phyloP scores from a whole-genome alignment of 495 filamentous ascomycete genomes.

The Tuber indicum region DNA sequence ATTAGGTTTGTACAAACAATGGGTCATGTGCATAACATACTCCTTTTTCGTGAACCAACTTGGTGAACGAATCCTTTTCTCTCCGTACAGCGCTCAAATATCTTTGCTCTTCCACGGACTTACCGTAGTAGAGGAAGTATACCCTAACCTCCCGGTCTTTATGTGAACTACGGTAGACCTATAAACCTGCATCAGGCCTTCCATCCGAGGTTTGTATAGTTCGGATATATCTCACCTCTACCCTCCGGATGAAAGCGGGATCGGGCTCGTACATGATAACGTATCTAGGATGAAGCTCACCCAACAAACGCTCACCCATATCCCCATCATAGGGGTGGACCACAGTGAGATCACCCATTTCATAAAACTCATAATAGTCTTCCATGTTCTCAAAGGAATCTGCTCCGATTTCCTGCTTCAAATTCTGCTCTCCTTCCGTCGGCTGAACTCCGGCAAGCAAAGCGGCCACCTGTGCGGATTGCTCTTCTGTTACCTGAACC shows the following conservation, averaged over 20 bases:
- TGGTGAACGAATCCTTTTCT: conserved; percentile 93
- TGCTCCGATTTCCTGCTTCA: conserved; percentile 66
- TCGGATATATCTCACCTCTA: conserved; percentile 51
- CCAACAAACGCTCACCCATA: conserved; percentile 89
- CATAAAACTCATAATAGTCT: conserved; percentile 86
- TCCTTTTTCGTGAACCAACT: conserved; percentile 84
- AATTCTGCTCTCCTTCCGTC: conserved; percentile 55
- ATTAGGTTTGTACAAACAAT: conserved; percentile 19
- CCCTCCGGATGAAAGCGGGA: conserved; percentile 84
- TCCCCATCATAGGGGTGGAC: conserved; percentile 92
- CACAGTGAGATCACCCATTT: conserved; percentile 81
- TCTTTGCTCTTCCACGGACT: conserved; percentile 92
- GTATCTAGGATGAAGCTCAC: conserved; percentile 86
- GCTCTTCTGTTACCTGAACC: conserved; percentile 73
- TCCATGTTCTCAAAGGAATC: conserved; percentile 85
- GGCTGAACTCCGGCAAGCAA: conserved; percentile 62
- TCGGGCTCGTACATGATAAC: conserved; percentile 99
- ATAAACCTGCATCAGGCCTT: conserved; percentile 15
- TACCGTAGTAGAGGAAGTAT: conserved; percentile 93
- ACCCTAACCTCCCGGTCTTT: conserved; percentile 79
- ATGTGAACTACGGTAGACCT: conserved; percentile 88
- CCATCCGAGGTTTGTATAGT: background rate
- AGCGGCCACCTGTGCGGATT: conserved; percentile 63
- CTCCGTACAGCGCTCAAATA: conserved; percentile 81
- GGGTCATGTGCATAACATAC: conserved; percentile 41